Conservation (phyloP, 495 filamentous ascomycete genomes). For the Evernia prunastri region DNA sequence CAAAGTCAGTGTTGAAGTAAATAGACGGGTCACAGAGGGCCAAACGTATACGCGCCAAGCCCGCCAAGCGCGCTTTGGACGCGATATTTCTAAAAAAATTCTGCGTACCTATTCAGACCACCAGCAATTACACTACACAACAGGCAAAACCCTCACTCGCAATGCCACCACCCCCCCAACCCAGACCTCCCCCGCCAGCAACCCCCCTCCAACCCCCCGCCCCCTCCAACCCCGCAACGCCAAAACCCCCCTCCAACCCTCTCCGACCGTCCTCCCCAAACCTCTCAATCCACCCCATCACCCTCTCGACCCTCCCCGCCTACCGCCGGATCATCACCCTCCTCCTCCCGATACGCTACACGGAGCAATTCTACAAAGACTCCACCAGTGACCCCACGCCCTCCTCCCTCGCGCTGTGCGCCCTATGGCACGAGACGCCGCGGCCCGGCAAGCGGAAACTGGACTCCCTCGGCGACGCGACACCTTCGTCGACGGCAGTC, state of each 20-base stretch:
- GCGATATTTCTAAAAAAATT: not conserved
- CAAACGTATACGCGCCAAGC: not conserved
- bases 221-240: not conserved
- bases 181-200: not conserved
- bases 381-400: conserved; percentile 60
- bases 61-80: not conserved
- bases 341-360: conserved; percentile 82
- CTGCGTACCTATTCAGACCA: no score
- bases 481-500: conserved; percentile 5
- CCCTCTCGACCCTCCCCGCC: conserved; percentile 58
- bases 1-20: no score
- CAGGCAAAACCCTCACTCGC: no score
- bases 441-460: conserved; percentile 33
- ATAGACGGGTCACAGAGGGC: no score
- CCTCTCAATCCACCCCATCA: conserved; percentile 52
- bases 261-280: conserved; percentile 31
- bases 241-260: not conserved
- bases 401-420: conserved; percentile 68
- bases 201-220: not conserved
- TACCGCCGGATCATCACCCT: conserved; percentile 76
- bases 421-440: conserved; percentile 56
- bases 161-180: no score
- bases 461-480: not conserved
- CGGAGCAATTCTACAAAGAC: conserved; percentile 76
- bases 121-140: no score